Evolutionary conservation across 108 stramenopile species (phyloP), one percentile per base, ranked within the genome.

Genomic region (Schizochytrium sp.): DNA sequence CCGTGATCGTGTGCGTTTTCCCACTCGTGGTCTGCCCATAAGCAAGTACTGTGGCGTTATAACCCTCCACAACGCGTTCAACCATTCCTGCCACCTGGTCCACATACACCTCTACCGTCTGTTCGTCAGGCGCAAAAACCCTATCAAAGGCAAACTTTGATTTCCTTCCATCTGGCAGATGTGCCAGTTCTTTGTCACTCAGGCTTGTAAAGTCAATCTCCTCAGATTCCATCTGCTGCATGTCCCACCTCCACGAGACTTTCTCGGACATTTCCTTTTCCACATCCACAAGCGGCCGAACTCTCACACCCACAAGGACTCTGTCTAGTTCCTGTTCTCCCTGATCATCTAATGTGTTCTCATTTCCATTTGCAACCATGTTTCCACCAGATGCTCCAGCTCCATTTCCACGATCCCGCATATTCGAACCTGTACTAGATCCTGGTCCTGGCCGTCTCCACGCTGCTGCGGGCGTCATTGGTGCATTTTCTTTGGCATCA

Each of bases 11-110:
- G 87, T 88, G 56, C 64, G 91, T 91, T 49, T 92, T 92, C 3
- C 92, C 92, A 5, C 50, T 49, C 12, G 91, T 91, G 17, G 92
- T 92, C 72, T 91, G 92, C 3, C 92, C 92, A 57, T 91, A 92
- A 5, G 92, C 92, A 44, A 92, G 88, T 17, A 92, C 45, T 3
- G 91, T 92, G 15, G 89, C 91, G 72, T 92, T 91, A 89, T 53
- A 92, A 3, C 92, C 92, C 4, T 91, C 88, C 40, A 91, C 89
- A 46, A 90, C 56, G 13, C 60, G 88, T 17, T 90, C 44, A 13
- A 92, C 53, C 38, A 92, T n/a, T 15, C 55, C 50, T 4, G 72
- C 88, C 76, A 46, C 88, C 76, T 42, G 41, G 10, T 89, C 57
- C 4, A 13, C 28, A 49, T 59, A 89, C 38, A 89, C 72, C 38